Percentiles rank a stretch among this genome's conserved stretches.
phyloP scores from a whole-genome alignment of 139 green algal species.

The Axilococcus clingmanii region DNA sequence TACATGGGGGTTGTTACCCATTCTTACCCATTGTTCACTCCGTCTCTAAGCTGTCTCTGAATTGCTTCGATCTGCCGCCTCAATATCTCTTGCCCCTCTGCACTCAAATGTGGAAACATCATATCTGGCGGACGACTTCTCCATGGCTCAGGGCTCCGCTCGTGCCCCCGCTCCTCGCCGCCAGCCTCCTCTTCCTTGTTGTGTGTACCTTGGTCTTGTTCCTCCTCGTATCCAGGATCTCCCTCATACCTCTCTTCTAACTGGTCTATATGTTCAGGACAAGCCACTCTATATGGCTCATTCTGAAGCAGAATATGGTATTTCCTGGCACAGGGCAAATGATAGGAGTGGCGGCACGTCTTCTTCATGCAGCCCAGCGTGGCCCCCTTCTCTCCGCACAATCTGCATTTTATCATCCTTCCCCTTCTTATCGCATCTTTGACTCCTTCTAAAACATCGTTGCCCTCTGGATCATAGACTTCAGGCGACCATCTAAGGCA shows the following conservation, averaged over 20 bases:
- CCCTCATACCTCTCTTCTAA: slow-evolving; percentile 7
- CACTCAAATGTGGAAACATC: no score
- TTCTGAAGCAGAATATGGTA: slow-evolving; percentile 26
- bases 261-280: slow-evolving; percentile 34
- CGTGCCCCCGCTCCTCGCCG: no score
- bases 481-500: slow-evolving; percentile 59
- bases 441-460: slow-evolving; percentile 26
- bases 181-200: neutral
- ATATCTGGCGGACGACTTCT: neutral
- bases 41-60: no score
- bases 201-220: neutral
- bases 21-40: no score
- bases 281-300: slow-evolving; percentile 37
- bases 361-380: slow-evolving; percentile 62
- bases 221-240: no score
- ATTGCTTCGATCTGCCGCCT: no score
- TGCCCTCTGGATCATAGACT: slow-evolving; percentile 30
- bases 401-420: slow-evolving; percentile 45
- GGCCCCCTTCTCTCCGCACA: slow-evolving; percentile 46
- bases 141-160: no score
- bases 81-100: no score
- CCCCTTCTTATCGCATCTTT: slow-evolving; percentile 45
- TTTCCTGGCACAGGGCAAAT: slow-evolving; percentile 56
- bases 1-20: no score
- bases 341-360: slow-evolving; percentile 52